Evolutionary conservation across 306 rosid genomes (phyloP).

Genomic region (Alnus glutinosa): DNA sequence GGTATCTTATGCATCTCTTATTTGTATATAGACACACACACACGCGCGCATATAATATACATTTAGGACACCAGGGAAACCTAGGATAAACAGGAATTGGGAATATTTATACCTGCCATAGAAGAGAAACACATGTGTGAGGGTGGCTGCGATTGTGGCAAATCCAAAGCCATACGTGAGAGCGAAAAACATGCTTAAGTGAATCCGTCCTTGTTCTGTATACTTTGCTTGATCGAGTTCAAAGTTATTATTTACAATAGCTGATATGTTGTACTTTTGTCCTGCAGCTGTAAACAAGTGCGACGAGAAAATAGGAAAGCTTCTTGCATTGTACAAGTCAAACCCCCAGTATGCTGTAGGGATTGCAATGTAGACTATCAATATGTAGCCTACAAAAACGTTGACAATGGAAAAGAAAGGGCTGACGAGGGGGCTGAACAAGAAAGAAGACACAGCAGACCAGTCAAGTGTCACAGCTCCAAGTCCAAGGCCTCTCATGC

Average conservation of each 20-base stretch:
- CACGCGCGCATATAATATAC: neutral
- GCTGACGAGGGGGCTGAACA: slow-evolving; percentile 73
- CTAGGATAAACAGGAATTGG: neutral
- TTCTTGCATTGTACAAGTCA: slow-evolving; percentile 47
- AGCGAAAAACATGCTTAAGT: slow-evolving; percentile 64
- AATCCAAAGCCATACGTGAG: slow-evolving; percentile 79
- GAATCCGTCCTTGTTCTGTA: slow-evolving; percentile 57
- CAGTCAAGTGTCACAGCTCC: slow-evolving; percentile 80
- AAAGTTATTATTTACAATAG: slow-evolving; percentile 64
- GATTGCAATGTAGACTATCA: slow-evolving; percentile 44
- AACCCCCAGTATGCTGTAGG: slow-evolving; percentile 74
- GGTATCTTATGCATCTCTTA: neutral
- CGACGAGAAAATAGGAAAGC: slow-evolving; percentile 74
- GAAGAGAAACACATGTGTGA: slow-evolving; percentile 68
- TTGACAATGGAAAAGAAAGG: slow-evolving; percentile 79
- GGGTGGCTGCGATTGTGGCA: slow-evolving; percentile 75
- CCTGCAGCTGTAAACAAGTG: slow-evolving; percentile 68
- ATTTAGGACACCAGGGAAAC: neutral
- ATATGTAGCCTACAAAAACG: slow-evolving; percentile 53
- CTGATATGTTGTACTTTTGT: slow-evolving; percentile 49
- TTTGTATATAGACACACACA: neutral
- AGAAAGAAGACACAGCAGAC: slow-evolving; percentile 69
- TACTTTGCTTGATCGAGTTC: slow-evolving; percentile 50
- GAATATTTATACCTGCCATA: slow-evolving; percentile 62
- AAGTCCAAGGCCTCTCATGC: slow-evolving; percentile 76